A percentile compares a stretch with the other conserved stretches of the same genome.
Conservation (phyloP, 345 rosid genomes). For the Triadica sebifera region DNA sequence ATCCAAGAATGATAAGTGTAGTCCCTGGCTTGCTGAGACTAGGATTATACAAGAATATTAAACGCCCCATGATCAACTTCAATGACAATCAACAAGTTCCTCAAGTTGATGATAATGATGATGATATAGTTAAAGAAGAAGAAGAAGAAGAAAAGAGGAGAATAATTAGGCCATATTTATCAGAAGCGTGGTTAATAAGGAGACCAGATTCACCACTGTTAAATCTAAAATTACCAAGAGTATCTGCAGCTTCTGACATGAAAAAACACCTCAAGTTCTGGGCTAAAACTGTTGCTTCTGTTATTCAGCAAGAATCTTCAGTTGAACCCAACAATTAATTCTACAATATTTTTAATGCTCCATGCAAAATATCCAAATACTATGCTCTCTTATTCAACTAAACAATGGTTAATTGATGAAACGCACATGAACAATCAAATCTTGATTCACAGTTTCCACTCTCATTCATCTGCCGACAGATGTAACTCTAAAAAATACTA, state of each 20-base stretch:
- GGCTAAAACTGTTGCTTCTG: slow-evolving; percentile 62
- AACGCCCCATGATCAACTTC: background rate
- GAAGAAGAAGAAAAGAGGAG: slow-evolving; percentile 24
- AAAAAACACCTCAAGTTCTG: slow-evolving; percentile 55
- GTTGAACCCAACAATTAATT: background rate
- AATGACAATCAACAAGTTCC: background rate
- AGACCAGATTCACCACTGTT: slow-evolving; percentile 54
- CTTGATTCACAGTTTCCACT: background rate
- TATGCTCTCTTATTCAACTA: no score
- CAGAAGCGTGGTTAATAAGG: slow-evolving; percentile 67
- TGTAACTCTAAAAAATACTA: background rate
- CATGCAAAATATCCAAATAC: no score
- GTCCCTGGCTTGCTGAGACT: slow-evolving; percentile 60
- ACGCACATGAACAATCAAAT: background rate
- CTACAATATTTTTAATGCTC: no score
- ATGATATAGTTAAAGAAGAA: background rate
- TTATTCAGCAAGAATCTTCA: slow-evolving; percentile 39
- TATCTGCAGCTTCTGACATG: slow-evolving; percentile 42
- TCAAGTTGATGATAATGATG: slow-evolving; percentile 1
- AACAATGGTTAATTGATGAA: no score
- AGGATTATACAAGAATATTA: slow-evolving; percentile 11
- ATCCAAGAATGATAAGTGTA: slow-evolving; percentile 44
- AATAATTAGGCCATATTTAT: slow-evolving; percentile 49
- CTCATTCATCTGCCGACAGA: slow-evolving; percentile 6
- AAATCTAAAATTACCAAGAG: slow-evolving; percentile 41